Percentiles rank a stretch among this genome's conserved stretches.
These are phyloP conservation scores for Pseudoperonospora humuli DNA, from an alignment of 352 stramenopile species.

Conservation along the genomic window DNA sequence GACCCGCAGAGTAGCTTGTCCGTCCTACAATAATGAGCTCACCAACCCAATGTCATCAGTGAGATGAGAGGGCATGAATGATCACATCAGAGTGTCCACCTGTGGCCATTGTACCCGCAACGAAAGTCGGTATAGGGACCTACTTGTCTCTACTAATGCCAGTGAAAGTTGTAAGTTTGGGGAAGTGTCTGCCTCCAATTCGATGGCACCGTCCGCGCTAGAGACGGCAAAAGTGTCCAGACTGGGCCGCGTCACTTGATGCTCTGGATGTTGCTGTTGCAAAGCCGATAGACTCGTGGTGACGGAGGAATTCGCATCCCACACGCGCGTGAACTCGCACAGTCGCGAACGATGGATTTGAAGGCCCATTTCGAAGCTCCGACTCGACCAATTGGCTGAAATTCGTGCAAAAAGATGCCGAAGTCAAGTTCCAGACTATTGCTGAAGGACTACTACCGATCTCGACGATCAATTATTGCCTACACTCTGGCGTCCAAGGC, in stretches of 20 bases:
- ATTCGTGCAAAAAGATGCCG: too few species aligned
- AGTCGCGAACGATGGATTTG: slow-evolving; percentile 27
- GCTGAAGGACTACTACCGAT: too few species aligned
- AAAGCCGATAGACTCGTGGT: slow-evolving; percentile 11
- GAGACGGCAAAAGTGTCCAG: slow-evolving; percentile 16
- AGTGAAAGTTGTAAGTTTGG: slow-evolving; percentile 9
- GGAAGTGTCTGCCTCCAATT: slow-evolving; percentile 2
- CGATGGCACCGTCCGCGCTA: slow-evolving; percentile 6
- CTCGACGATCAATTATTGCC: too few species aligned
- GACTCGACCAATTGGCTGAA: too few species aligned
- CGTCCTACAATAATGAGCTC: slow-evolving; percentile 3
- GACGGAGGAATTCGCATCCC: slow-evolving; percentile 16
- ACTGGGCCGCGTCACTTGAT: slow-evolving; percentile 9
- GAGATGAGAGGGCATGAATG: background rate
- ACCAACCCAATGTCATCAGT: background rate
- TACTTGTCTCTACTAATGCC: background rate
- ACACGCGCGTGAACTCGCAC: slow-evolving; percentile 30
- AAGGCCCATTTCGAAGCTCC: too few species aligned
- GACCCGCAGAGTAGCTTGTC: slow-evolving; percentile 23
- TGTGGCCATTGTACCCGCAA: slow-evolving; percentile 19
- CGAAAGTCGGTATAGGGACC: slow-evolving; percentile 16
- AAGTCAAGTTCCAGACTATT: too few species aligned
- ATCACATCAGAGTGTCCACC: slow-evolving; percentile 9
- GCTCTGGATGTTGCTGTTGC: slow-evolving; percentile 5
- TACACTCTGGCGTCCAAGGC: too few species aligned